phyloP scores from a whole-genome alignment of 1,284 basidiomycete genomes.

The Pseudozyma thailandica region DNA sequence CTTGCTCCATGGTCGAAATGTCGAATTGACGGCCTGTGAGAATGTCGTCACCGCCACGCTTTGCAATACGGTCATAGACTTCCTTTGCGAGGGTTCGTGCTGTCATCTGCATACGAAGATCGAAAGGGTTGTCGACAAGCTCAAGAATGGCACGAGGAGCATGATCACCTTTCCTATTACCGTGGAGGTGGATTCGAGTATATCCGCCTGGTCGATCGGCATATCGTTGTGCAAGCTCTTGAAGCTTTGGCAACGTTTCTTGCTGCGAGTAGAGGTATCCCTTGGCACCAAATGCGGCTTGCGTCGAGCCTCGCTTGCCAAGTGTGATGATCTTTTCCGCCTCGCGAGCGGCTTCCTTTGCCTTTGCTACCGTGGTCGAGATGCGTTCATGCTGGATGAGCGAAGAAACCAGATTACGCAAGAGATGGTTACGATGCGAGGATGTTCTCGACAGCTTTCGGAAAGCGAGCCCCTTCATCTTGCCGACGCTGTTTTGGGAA shows the following conservation, averaged over 20 bases:
- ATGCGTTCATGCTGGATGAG: constrained; percentile 95
- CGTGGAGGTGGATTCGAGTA: constrained; percentile 91
- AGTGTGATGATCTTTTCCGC: constrained; percentile 83
- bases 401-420: constrained; percentile 86
- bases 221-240: constrained; percentile 83
- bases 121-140: constrained; percentile 90
- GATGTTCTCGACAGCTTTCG: constrained; percentile 62
- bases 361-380: constrained; percentile 94
- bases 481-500: constrained; percentile 1
- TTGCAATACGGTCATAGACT: constrained; percentile 48
- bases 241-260: constrained; percentile 80
- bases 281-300: constrained; percentile 47
- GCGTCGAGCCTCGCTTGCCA: constrained; percentile 56
- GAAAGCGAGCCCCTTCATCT: constrained; percentile 66
- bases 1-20: constrained; percentile 44
- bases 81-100: constrained; percentile 62
- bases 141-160: constrained; percentile 92
- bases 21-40: constrained; percentile 44
- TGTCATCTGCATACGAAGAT: constrained; percentile 74
- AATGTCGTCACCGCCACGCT: constrained; percentile 47
- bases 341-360: constrained; percentile 86
- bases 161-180: constrained; percentile 88
- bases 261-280: constrained; percentile 58
- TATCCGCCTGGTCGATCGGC: constrained; percentile 87
- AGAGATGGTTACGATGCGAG: constrained; percentile 46